phyloP scores from a whole-genome alignment of 306 rosid species.

The Citrullus mucosospermus region DNA sequence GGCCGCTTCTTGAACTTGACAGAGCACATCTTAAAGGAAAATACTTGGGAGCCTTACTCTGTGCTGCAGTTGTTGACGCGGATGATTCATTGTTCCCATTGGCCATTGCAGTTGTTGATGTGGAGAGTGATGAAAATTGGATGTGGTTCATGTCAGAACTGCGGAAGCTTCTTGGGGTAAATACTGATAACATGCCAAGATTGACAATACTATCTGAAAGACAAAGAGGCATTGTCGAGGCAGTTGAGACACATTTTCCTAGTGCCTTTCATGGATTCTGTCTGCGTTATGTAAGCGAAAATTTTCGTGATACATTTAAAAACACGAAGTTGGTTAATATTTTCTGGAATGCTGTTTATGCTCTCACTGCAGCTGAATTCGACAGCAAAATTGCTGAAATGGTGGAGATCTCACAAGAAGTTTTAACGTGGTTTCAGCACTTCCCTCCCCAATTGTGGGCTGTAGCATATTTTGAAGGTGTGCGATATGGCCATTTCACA shows the following conservation, averaged over 20 bases:
- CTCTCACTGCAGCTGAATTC: constrained; percentile 83
- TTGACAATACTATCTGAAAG: constrained; percentile 88
- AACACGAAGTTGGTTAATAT: constrained; percentile 87
- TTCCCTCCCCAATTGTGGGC: constrained; percentile 98
- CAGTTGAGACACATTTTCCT: constrained; percentile 91
- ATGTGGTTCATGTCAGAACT: constrained; percentile 99
- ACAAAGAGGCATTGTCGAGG: constrained; percentile 68
- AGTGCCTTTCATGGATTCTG: constrained; percentile 89
- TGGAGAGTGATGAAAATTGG: constrained; percentile 92
- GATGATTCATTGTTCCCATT: constrained; percentile 80
- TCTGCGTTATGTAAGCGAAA: constrained; percentile 77
- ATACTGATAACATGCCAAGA: constrained; percentile 94
- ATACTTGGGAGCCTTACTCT: constrained; percentile 70
- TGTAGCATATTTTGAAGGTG: constrained; percentile 89
- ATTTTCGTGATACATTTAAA: constrained; percentile 89
- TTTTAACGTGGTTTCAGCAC: constrained; percentile 65
- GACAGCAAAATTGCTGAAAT: constrained; percentile 83
- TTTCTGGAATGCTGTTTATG: constrained; percentile 98
- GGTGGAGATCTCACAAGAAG: constrained; percentile 82
- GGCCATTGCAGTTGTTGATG: constrained; percentile 85
- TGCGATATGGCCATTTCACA: constrained; percentile 83
- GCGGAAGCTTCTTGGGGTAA: constrained; percentile 89
- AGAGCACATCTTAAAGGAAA: constrained; percentile 87
- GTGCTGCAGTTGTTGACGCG: constrained; percentile 92
- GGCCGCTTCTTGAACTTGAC: constrained; percentile 95